phyloP scores from a whole-genome alignment of 2,329 filamentous ascomycete genomes.

The Daldinia sp. region DNA sequence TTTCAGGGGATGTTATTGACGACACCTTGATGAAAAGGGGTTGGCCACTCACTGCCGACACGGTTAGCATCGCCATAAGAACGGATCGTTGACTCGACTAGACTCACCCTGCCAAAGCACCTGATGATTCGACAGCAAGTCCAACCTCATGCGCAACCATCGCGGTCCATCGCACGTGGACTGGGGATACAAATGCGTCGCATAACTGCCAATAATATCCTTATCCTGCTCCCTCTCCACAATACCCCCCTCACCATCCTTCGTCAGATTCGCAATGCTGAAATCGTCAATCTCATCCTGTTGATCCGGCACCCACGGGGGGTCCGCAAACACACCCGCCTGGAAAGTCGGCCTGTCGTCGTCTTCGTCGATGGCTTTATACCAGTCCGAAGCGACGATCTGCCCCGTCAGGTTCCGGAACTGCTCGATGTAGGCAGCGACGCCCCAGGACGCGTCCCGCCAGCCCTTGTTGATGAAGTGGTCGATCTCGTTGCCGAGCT shows the following conservation, averaged over 20 bases:
- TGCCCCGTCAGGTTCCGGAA: conserved; percentile 52
- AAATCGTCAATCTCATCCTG: conserved; percentile 54
- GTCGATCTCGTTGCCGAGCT: conserved; percentile 55
- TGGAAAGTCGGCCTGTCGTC: conserved; percentile 49
- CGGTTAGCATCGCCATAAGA: not conserved
- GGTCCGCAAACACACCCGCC: conserved; percentile 53
- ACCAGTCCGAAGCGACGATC: conserved; percentile 51
- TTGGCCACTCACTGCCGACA: conserved; percentile 18
- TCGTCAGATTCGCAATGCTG: conserved; percentile 52
- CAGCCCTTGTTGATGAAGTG: conserved; percentile 54
- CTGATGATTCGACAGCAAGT: conserved; percentile 51
- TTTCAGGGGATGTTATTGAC: not conserved
- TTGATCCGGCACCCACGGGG: conserved; percentile 54
- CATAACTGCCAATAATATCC: conserved; percentile 52
- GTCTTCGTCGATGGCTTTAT: conserved; percentile 37
- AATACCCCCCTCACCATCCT: conserved; percentile 35
- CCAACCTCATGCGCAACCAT: conserved; percentile 52
- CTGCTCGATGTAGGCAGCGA: conserved; percentile 50
- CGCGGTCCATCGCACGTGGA: conserved; percentile 52
- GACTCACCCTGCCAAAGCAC: conserved; percentile 50
- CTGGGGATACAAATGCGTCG: conserved; percentile 55
- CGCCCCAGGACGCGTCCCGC: conserved; percentile 50
- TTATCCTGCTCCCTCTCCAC: conserved; percentile 48
- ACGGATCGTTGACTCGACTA: too few relatives aligned
- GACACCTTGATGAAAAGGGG: not conserved